Evolutionary conservation across 371 early-diverging fungal genomes (phyloP), one percentile per base, ranked within the genome.

Genomic region (Entomophthora muscae): DNA sequence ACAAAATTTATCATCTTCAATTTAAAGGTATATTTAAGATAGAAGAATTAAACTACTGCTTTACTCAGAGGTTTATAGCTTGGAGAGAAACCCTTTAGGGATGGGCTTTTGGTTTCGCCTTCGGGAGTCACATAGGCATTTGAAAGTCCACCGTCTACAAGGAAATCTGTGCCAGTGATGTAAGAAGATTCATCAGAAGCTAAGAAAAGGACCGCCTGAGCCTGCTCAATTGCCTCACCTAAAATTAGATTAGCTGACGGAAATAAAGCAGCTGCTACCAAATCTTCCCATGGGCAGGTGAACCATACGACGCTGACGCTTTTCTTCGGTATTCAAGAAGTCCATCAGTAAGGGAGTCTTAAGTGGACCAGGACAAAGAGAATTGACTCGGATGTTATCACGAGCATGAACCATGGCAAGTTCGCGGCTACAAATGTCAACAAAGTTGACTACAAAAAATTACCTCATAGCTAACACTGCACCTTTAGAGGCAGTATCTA

Each of bases 221-320:
- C 91, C 71, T 88, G 87, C 71, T 91, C 91, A 66, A 89, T 87
- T 3, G 91, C 86, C 72, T 91, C 91, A 68, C 83, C 78, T 78
- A 68, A 23, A 32, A 10, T n/a, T 1, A 2, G 30, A 32, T 55
- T 31, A 17, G 26, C 13, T 22, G 17, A 28, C 21, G 23, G 52
- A 32, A 17, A 31, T 29, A n/a, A 13, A 22, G 24, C 30, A 2
- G n/a, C 12, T 64, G 66, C 63, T 73, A 80, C 86, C 91, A 64
- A 91, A 91, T 64, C 90, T 74, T 32, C 90, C 91, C 79, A 88
- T 85, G 28, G 91, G 91, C 3, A 88, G 80, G 73, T 91, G 90
- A 22, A 87, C 83, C 67, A 88, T 66, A 29, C 91, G 78, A 57
- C 91, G 73, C 65, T 88, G 76, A 72, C 85, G 86, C 82, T 91